Conservation (phyloP, 768 basidiomycete species). For the Clathrus columnatus region DNA sequence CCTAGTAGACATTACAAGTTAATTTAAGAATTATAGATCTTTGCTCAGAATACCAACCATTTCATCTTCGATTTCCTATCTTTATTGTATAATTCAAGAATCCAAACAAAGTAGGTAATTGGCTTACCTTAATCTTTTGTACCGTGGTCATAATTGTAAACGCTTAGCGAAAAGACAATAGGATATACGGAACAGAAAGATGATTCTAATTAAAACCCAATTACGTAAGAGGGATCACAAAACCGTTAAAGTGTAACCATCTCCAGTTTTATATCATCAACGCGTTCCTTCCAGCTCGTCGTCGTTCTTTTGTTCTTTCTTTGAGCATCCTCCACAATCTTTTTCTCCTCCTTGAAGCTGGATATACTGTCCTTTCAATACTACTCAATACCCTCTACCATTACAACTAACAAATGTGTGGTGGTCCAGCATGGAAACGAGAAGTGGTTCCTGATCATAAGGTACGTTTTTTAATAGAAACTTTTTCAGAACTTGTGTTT, state of each 20-base stretch:
- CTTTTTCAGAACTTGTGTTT: neutral
- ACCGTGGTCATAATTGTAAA: constrained; percentile 70
- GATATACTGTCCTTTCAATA: constrained; percentile 23
- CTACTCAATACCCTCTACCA: constrained; percentile 19
- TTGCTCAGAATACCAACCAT: constrained; percentile 51
- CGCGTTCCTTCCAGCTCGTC: neutral
- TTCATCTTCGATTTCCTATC: constrained; percentile 91
- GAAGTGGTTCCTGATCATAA: constrained; percentile 98
- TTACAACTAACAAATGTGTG: constrained; percentile 41
- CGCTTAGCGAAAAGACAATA: constrained; percentile 11
- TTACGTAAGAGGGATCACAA: constrained; percentile 5
- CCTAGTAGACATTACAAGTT: constrained; percentile 31
- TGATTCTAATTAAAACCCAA: neutral
- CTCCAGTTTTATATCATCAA: neutral
- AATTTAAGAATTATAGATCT: neutral
- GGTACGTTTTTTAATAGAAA: constrained; percentile 35
- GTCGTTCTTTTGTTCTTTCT: neutral
- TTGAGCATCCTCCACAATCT: no score
- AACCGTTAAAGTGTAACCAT: neutral
- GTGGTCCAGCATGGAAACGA: constrained; percentile 88
- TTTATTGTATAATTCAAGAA: constrained; percentile 6
- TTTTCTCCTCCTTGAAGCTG: no score
- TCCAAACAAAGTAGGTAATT: constrained; percentile 15
- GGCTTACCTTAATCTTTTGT: constrained; percentile 74
- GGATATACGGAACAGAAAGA: no score